Evolutionary conservation across 345 rosid species (phyloP).

Genomic region (Psidium guajava): DNA sequence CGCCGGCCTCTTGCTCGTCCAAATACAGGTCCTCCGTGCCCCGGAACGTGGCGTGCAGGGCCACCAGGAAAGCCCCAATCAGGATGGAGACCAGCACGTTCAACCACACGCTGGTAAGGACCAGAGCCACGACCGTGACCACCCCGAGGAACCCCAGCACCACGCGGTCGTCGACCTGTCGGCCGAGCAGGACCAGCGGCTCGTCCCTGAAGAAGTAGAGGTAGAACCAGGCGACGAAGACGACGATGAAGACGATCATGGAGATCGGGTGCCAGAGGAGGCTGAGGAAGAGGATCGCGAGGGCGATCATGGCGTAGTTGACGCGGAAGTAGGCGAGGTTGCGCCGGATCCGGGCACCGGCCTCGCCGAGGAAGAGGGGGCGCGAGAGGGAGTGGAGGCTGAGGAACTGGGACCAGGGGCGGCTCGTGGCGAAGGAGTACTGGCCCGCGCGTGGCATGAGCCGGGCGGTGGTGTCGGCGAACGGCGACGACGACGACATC

Average conservation of each 20-base stretch:
- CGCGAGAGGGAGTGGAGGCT: constrained; percentile 19
- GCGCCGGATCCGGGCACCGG: constrained; percentile 26
- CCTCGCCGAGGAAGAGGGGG: constrained; percentile 37
- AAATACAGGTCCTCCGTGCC: constrained; percentile 41
- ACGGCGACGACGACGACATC: not conserved
- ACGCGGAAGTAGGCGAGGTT: constrained; percentile 54
- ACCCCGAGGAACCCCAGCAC: constrained; percentile 30
- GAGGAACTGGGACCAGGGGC: constrained; percentile 50
- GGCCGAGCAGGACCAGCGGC: constrained; percentile 23
- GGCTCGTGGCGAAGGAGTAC: constrained; percentile 32
- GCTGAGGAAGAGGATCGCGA: constrained; percentile 44
- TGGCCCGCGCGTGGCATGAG: constrained; percentile 19
- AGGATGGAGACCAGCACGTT: constrained; percentile 46
- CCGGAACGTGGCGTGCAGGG: constrained; percentile 38
- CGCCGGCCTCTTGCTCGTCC: constrained; percentile 25
- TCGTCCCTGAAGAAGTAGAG: constrained; percentile 52
- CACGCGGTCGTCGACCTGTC: constrained; percentile 41
- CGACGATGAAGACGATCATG: constrained; percentile 42
- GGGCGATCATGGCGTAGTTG: constrained; percentile 43
- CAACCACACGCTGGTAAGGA: constrained; percentile 46
- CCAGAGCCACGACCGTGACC: constrained; percentile 34
- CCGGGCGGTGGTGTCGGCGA: not conserved
- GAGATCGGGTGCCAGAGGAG: constrained; percentile 69
- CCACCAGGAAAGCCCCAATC: constrained; percentile 27
- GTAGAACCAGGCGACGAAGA: constrained; percentile 51